Base-by-base conservation (phyloP, 805 yeast genomes). In the Yarrowia keelungensis region DNA sequence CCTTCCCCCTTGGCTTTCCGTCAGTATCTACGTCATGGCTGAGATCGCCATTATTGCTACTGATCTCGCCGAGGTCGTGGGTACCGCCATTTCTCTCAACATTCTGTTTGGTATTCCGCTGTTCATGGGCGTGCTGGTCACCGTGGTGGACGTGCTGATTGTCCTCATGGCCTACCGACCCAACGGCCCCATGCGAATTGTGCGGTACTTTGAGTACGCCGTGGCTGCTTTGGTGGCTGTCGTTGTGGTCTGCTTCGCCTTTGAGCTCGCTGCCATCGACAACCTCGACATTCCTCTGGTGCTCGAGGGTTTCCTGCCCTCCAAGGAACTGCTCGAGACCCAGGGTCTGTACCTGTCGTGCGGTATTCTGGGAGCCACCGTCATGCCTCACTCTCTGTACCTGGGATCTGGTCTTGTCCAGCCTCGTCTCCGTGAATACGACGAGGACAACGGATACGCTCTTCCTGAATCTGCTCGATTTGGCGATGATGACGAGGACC, bases 11-110 rank as follows among this genome's bases (percentile, higher is more conserved):
- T 86, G 89, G 86, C 76, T 90, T 73, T 90, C 91, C 74, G 71
- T 85, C 49, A 71, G 83, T 3, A 79, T 92, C 5, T 92, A 92
- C 75, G 75, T 85, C 1, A 83, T 90, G 73, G 92, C 97, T 0
- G 97, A 92, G 74, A 73, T 91, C 32, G 97, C 97, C 2, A 92
- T 92, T 71, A 88, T 92, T 43, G 97, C 97, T 10, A 92, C 98
- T 0, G 98, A 92, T 76, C 80, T 92, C 73, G 97, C 97, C 0
- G 98, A 92, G 77, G 97, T 92, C 11, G 94, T 92, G 8, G 98
- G 98, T 1, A 89, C 97, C 3, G 97, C 97, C 11, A 90, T 92
- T 59, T 87, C 97, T 0, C 81, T 92, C 65, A 87, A 91, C 72
- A 91, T 92, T 70, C 77, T 92, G 36, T 88, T 92, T 73, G 82